Evolutionary conservation across 2,329 filamentous ascomycete species (phyloP).

Genomic region (Elsinoe necatrix): DNA sequence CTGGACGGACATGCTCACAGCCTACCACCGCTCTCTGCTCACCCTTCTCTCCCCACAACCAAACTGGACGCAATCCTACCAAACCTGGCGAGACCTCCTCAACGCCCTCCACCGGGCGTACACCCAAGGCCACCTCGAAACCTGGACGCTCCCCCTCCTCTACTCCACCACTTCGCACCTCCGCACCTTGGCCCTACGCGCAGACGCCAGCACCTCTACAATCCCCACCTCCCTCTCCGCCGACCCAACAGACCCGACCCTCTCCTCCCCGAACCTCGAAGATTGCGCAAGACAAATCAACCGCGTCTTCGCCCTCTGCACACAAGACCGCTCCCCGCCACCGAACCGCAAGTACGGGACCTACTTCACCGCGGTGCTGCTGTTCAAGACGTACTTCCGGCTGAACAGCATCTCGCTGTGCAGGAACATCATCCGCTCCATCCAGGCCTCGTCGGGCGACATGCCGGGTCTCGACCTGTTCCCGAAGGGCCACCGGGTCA

Average conservation of each 20-base stretch:
- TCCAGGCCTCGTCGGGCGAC: conserved; percentile 66
- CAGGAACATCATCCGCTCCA: conserved; percentile 78
- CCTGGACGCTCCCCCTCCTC: conserved; percentile 87
- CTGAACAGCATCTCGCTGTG: conserved; percentile 82
- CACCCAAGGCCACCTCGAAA: conserved; percentile 63
- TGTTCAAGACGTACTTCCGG: conserved; percentile 96
- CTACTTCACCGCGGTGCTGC: conserved; percentile 85
- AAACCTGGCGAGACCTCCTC: conserved; percentile 78
- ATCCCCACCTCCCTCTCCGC: not conserved
- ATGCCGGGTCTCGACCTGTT: conserved; percentile 73
- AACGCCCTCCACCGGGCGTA: conserved; percentile 74
- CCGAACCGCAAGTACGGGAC: conserved; percentile 80
- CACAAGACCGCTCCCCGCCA: conserved; percentile 10
- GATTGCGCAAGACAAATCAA: conserved; percentile 88
- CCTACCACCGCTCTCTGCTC: conserved; percentile 75
- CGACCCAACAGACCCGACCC: not conserved
- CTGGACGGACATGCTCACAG: conserved; percentile 80
- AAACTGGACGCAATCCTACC: conserved; percentile 78
- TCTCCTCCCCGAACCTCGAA: conserved; percentile 53
- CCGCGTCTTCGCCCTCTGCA: conserved; percentile 73
- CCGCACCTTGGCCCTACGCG: conserved; percentile 79
- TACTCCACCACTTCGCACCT: conserved; percentile 83
- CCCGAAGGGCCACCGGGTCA: conserved; percentile 83
- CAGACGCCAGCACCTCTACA: conserved; percentile 47
- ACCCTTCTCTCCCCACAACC: conserved; percentile 53